phyloP scores from a whole-genome alignment of 805 yeast genomes.

The Hanseniaspora osmophila region DNA sequence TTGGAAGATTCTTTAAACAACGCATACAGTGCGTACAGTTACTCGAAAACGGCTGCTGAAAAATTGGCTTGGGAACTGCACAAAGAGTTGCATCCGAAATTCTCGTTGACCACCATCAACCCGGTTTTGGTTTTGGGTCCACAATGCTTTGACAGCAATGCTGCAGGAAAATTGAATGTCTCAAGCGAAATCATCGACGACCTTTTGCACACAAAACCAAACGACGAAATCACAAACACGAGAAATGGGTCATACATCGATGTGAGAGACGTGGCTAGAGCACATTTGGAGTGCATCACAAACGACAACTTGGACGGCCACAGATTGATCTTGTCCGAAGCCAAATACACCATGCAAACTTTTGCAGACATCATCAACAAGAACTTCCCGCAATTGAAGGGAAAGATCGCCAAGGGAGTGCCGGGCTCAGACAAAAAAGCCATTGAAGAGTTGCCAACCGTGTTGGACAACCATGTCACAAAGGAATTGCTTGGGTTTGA shows the following conservation, averaged over 20 bases:
- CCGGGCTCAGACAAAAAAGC: not conserved
- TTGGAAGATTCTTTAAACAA: slow-evolving; percentile 9
- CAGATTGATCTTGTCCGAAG: slow-evolving; percentile 18
- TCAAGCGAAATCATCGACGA: slow-evolving; percentile 23
- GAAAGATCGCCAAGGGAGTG: slow-evolving; percentile 25
- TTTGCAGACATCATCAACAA: slow-evolving; percentile 21
- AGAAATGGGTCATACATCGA: slow-evolving; percentile 28
- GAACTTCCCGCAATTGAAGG: slow-evolving; percentile 30
- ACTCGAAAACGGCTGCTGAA: slow-evolving; percentile 44
- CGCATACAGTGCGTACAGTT: slow-evolving; percentile 23
- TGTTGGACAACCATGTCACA: slow-evolving; percentile 11
- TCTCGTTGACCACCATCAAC: slow-evolving; percentile 27
- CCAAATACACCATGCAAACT: slow-evolving; percentile 16
- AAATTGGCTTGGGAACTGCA: slow-evolving; percentile 40
- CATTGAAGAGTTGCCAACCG: not conserved
- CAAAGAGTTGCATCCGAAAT: slow-evolving; percentile 25
- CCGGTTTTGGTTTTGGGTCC: slow-evolving; percentile 40
- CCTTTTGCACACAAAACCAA: slow-evolving; percentile 18
- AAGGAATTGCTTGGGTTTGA: slow-evolving; percentile 15
- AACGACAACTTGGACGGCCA: slow-evolving; percentile 20
- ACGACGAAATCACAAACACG: slow-evolving; percentile 15
- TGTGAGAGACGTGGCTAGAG: slow-evolving; percentile 49
- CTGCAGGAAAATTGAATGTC: slow-evolving; percentile 22
- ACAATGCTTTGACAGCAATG: slow-evolving; percentile 28
- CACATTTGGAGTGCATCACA: slow-evolving; percentile 36